These are phyloP conservation scores for Croton setiger DNA, from an alignment of 441 rosid species.

Conservation along the genomic window DNA sequence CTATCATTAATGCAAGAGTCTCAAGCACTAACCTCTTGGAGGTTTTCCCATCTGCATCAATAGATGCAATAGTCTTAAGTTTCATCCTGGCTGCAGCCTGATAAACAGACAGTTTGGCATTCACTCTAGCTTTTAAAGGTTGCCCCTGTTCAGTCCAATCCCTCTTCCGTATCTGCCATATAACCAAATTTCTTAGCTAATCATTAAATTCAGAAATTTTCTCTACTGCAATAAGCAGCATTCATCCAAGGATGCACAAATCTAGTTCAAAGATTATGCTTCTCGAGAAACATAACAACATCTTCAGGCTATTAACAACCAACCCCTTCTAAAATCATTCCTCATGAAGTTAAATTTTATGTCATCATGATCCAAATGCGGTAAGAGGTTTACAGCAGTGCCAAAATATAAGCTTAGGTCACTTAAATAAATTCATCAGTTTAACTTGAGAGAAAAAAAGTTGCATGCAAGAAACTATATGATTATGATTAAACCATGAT, in stretches of 20 bases:
- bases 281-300: background rate
- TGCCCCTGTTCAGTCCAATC: slow-evolving; percentile 94
- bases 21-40: slow-evolving; percentile 85
- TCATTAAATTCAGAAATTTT: background rate
- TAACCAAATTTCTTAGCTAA: slow-evolving; percentile 9
- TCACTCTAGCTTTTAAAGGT: slow-evolving; percentile 72
- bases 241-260: background rate
- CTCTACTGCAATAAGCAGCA: background rate
- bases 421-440: no score
- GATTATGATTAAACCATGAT: no score
- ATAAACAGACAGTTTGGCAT: slow-evolving; percentile 78
- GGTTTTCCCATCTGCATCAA: slow-evolving; percentile 81
- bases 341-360: background rate
- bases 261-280: slow-evolving; percentile 7
- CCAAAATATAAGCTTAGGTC: background rate
- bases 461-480: no score
- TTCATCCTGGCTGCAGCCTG: slow-evolving; percentile 84
- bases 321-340: background rate
- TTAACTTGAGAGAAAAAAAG: no score
- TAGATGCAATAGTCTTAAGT: slow-evolving; percentile 65
- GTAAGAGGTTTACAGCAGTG: background rate
- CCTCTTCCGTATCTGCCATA: slow-evolving; percentile 83
- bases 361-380: slow-evolving; percentile 5
- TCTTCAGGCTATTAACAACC: background rate
- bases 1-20: slow-evolving; percentile 74